Conservation (phyloP, 331 rosid species). For the Stylosanthes scabra region DNA sequence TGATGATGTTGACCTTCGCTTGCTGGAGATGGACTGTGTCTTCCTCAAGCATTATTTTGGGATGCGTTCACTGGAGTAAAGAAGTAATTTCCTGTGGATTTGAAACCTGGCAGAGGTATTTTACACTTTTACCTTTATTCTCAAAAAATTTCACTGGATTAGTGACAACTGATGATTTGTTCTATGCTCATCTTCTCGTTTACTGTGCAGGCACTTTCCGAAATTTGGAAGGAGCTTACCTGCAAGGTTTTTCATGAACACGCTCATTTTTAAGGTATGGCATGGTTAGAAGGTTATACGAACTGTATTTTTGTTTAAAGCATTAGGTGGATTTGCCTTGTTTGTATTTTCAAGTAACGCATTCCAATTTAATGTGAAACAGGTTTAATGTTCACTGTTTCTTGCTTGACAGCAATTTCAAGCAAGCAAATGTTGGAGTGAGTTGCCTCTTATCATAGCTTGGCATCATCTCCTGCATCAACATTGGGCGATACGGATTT, state of each 20-base stretch:
- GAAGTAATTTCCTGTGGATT: too few relatives aligned
- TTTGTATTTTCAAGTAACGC: background rate
- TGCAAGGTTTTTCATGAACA: background rate
- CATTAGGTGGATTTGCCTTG: background rate
- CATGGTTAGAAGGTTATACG: background rate
- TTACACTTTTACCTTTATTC: too few relatives aligned
- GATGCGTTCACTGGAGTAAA: too few relatives aligned
- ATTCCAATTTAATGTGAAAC: background rate
- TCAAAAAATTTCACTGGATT: background rate
- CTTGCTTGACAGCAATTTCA: background rate
- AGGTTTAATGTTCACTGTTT: constrained; percentile 1
- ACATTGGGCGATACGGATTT: background rate
- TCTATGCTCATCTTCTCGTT: background rate
- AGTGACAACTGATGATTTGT: background rate
- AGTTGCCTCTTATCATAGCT: background rate
- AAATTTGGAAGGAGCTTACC: background rate
- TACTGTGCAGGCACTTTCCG: background rate
- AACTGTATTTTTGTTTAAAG: background rate
- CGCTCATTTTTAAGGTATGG: background rate
- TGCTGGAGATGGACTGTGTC: too few relatives aligned
- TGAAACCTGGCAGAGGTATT: background rate
- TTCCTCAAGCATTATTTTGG: too few relatives aligned
- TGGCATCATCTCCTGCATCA: background rate
- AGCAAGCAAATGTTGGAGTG: background rate
- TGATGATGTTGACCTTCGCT: too few relatives aligned